A percentile compares a stretch with the other conserved stretches of the same genome.
These are phyloP conservation scores for Phytophthora foliorum DNA, from an alignment of 352 stramenopile genomes.

Conservation along the genomic window DNA sequence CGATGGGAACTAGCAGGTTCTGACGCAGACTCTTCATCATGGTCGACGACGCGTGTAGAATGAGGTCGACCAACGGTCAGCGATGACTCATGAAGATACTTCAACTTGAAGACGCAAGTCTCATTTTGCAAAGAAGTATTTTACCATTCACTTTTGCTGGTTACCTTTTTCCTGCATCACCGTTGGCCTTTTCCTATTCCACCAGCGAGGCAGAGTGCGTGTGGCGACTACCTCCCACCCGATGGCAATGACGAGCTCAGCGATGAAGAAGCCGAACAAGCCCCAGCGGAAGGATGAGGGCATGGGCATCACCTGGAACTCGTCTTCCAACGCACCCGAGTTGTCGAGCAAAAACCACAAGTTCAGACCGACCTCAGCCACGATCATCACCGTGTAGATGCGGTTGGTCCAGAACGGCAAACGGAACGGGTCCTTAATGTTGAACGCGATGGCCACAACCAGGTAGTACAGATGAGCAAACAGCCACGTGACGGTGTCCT, in stretches of 20 bases:
- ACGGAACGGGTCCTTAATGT: constrained; percentile 59
- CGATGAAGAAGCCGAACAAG: constrained; percentile 47
- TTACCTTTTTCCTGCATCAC: too few relatives aligned
- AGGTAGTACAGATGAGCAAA: constrained; percentile 60
- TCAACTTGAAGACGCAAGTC: too few relatives aligned
- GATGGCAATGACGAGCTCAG: constrained; percentile 19
- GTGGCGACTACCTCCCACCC: too few relatives aligned
- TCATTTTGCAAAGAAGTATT: too few relatives aligned
- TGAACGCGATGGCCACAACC: constrained; percentile 54
- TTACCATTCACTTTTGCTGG: too few relatives aligned
- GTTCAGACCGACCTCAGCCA: constrained; percentile 32
- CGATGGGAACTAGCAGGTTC: too few relatives aligned
- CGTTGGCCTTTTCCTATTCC: too few relatives aligned
- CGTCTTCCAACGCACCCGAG: constrained; percentile 31
- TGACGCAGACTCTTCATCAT: too few relatives aligned
- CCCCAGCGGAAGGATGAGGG: constrained; percentile 41
- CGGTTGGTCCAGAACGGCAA: constrained; percentile 53
- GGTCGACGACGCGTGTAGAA: too few relatives aligned
- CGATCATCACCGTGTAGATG: constrained; percentile 39
- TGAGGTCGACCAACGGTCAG: too few relatives aligned
- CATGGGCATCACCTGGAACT: constrained; percentile 50
- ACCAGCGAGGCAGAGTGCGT: too few relatives aligned
- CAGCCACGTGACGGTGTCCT: constrained; percentile 58
- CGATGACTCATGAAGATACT: too few relatives aligned
- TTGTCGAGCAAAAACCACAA: constrained; percentile 49